Evolutionary conservation across 345 rosid genomes (phyloP), one percentile per base, ranked within the genome.

Genomic region (Citrus hindsii): DNA sequence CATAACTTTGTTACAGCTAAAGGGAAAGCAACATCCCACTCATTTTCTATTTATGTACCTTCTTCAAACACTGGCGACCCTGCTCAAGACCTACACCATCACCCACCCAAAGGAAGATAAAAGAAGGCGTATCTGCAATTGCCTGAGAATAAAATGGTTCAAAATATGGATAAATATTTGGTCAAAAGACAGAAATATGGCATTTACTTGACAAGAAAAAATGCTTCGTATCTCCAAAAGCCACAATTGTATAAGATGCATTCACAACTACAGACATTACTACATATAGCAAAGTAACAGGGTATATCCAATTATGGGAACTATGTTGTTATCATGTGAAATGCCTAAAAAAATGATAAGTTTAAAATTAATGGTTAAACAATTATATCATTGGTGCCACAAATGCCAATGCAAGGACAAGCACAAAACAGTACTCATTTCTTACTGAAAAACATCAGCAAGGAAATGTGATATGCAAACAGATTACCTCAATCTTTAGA

Each of bases 51-150:
- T 63, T 33, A 19, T 27, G 67, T 87, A 92, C 98, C 98, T 93
- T 96, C 86, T 96, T 96, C 77, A 96, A 86, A 84, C 99, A 96
- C 69, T 90, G 99, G 33, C 99, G 97, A 71, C 99, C 98, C 83
- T 96, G 99, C 81, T 94, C 98, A 72, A 96, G 92, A 76, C 99
- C 99, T 74, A 92, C 91, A 67, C 98, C 95, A 87, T 94, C 99
- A 60, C 99, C 99, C 76, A 96, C 99, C 98, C 99, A 96, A 48
- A 94, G 98, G 88, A 96, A 96, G 86, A 96, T 84, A 86, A 94
- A 96, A 53, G 99, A 96, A 58, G 99, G 99, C 18, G 98, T 94
- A 77, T 96, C 99, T 76, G 99, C 95, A 84, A 96, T 93, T 70
- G 98, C 93, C 99, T 96, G 82, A 28, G 81, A 80, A 78, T 21